Percentiles rank a stretch among this genome's conserved stretches.
Conservation (phyloP, 2,329 filamentous ascomycete genomes). For the Sordariomycetes sp. region DNA sequence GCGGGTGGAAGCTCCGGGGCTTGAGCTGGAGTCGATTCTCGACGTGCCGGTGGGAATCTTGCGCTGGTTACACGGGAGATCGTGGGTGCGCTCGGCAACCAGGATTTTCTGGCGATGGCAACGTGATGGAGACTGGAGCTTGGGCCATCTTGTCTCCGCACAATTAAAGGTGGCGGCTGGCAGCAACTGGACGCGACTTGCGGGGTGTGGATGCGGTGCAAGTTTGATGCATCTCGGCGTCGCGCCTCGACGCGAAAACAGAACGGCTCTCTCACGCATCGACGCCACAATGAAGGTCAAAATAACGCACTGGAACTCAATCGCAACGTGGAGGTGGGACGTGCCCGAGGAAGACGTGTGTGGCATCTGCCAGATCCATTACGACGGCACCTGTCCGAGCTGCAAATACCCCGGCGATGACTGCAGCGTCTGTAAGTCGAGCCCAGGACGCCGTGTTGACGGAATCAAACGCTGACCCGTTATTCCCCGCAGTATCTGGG, state of each 20-base stretch:
- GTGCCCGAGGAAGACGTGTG: constrained; percentile 96
- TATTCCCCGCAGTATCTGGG: constrained; percentile 56
- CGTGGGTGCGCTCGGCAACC: not conserved
- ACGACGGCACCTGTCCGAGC: constrained; percentile 93
- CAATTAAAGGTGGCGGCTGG: not conserved
- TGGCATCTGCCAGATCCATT: constrained; percentile 95
- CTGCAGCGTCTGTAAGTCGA: constrained; percentile 67
- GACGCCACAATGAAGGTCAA: constrained; percentile 70
- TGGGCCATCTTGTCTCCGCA: not conserved
- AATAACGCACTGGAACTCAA: constrained; percentile 84
- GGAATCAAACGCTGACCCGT: not conserved
- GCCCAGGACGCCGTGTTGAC: not conserved
- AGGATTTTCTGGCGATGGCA: not conserved
- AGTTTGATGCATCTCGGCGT: not conserved
- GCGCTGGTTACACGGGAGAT: not conserved
- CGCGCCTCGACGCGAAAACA: not conserved
- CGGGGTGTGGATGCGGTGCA: not conserved
- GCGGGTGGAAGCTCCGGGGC: not conserved
- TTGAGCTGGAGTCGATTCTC: not conserved
- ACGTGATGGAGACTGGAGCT: not conserved
- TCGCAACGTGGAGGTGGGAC: constrained; percentile 96
- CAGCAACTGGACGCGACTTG: not conserved
- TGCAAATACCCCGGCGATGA: constrained; percentile 98
- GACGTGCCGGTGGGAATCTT: not conserved
- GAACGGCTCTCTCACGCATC: not conserved